A percentile compares a stretch with the other conserved stretches of the same genome.
phyloP scores from a whole-genome alignment of 2,329 filamentous ascomycete species.

The Albifimbria verrucaria region DNA sequence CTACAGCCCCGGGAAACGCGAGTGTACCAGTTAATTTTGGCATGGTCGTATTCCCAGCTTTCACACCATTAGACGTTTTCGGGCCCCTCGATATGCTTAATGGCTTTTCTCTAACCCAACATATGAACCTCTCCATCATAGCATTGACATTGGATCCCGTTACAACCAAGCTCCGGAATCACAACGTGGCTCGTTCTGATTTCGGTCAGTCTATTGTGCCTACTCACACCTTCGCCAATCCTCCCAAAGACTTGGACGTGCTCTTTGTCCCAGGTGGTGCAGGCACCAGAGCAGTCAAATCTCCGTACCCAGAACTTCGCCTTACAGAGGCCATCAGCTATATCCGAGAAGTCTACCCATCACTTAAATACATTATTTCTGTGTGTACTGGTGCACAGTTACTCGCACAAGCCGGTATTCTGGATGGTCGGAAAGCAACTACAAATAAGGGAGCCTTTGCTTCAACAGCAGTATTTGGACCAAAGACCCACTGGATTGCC shows the following conservation, averaged over 20 bases:
- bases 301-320: conserved; percentile 20
- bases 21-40: not conserved
- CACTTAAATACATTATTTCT: conserved; percentile 56
- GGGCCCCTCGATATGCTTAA: conserved; percentile 43
- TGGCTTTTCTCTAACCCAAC: conserved; percentile 27
- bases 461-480: conserved; percentile 39
- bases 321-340: conserved; percentile 24
- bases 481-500: conserved; percentile 54
- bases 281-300: conserved; percentile 36
- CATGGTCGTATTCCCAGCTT: conserved; percentile 3
- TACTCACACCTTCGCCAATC: conserved; percentile 48
- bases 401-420: conserved; percentile 52
- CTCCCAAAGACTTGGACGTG: conserved; percentile 47
- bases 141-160: conserved; percentile 35
- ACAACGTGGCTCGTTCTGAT: conserved; percentile 19
- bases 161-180: conserved; percentile 22
- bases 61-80: conserved; percentile 29
- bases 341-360: conserved; percentile 38
- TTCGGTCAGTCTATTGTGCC: conserved; percentile 32
- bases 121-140: conserved; percentile 36
- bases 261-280: conserved; percentile 61
- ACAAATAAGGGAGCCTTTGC: conserved; percentile 60
- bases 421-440: conserved; percentile 59
- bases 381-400: conserved; percentile 63
- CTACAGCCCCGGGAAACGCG: not conserved